Base-by-base conservation (phyloP, 2,329 filamentous ascomycete genomes). In the Phyllosticta citriasiana region DNA sequence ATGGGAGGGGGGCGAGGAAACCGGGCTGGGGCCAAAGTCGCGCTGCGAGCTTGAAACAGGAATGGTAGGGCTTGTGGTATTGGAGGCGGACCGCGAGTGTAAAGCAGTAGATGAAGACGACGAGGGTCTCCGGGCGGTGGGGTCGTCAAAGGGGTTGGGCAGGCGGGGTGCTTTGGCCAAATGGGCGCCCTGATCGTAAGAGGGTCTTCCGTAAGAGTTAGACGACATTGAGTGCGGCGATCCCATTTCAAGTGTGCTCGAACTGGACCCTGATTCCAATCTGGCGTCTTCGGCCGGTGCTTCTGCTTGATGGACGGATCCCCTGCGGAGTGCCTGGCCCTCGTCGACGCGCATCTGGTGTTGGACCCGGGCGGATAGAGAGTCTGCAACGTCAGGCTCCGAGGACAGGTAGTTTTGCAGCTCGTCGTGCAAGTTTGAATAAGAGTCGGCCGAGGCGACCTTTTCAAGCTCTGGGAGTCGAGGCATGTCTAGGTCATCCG, bases 291-390 rank as follows among this genome's bases (percentile, higher is more conserved):
- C 65, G 4, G 60, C 62, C 27, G 66, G 67, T 25, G 60, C 12
- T n/a, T 62, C 55, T 22, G 65, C 68, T 47, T 74, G 71, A 27
- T 40, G 33, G 14, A 66, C 66, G 56, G 69, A 67, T 47, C 72
- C 76, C 55, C 78, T 72, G 55, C 82, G 79, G 58, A 82, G 68
- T 9, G 78, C 79, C 60, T 71, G 72, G 5, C 77, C 80, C 70
- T 82, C 80, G 62, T 82, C 80, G 8, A 74, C 74, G 61, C 79
- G 73, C 80, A 82, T 82, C 66, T 74, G 53, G 27, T 78, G 78
- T 60, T 78, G 79, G 8, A 80, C 65, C 26, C 69, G 66, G 59
- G 76, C 74, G 2, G 79, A 76, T 63, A 79, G 78, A 0, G 78
- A 79, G 60, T 74, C 72, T 1, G 77, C 73, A 47, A 70, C 69